Evolutionary conservation across 208 protist species (phyloP).

Genomic region (Leishmania tarentolae): DNA sequence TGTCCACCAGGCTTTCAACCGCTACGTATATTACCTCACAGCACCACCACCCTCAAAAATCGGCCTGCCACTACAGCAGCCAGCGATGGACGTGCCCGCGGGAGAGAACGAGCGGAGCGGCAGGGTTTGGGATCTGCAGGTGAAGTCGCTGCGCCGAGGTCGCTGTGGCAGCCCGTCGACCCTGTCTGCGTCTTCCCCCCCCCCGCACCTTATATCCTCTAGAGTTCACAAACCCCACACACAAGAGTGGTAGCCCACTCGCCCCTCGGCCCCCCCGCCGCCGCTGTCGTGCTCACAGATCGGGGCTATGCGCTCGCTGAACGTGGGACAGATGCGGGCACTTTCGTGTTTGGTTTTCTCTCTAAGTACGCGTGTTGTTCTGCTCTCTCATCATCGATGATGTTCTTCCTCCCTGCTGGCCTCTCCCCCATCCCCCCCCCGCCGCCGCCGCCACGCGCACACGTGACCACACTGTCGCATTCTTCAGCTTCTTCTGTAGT

Average conservation of each 20-base stretch:
- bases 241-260: neutral
- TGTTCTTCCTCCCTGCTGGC: neutral
- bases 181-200: neutral
- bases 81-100: neutral
- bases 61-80: neutral
- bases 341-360: neutral
- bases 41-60: neutral
- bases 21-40: neutral
- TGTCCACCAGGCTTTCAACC: neutral
- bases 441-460: neutral
- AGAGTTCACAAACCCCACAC: neutral
- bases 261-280: neutral
- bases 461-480: neutral
- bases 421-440: too few species aligned
- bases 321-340: too few species aligned
- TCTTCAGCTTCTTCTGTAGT: neutral
- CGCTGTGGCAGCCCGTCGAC: neutral
- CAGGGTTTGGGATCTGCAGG: neutral
- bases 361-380: neutral
- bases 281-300: too few species aligned
- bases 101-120: too few species aligned
- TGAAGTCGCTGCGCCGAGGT: neutral
- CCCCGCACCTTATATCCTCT: neutral
- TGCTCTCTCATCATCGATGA: neutral
- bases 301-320: too few species aligned